Base-by-base conservation (phyloP, 1,284 basidiomycete species). In the Rhizopogon parksii region DNA sequence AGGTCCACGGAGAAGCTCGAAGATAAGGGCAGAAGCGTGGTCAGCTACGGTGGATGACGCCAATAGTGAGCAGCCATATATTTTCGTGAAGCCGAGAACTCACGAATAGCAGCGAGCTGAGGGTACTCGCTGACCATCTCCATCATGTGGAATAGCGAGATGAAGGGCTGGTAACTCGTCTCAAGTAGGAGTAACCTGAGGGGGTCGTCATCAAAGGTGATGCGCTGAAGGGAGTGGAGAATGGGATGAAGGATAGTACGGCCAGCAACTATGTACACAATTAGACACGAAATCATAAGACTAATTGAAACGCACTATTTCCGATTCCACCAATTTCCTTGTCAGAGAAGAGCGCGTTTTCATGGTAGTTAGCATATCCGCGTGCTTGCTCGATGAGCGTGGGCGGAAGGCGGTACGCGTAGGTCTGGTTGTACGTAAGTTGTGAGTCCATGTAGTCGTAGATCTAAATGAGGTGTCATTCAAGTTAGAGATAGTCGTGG, bases 141-240 rank as follows among this genome's bases (percentile, higher is more conserved):
- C 34, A 86, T 80, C 72, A 90, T 82, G 63, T 83, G 80, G 77
- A 91, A 85, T 60, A 93, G 76, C 17, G 88, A 90, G 59, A 92
- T 80, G 76, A 93, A 88, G 8, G 91, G 85, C 67, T 92, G 90
- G 73, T 93, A 93, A 54, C 87, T 86, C 14, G 83, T 83, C 64
- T 88, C 75, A 53, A 87, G 69, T 54, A 91, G 73, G 62, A 85
- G 73, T 62, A 92, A 73, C 60, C 89, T 83, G 51, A 93, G 79
- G 25, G 84, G 82, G 67, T 88, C 84, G 47, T 78, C 80, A 56
- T 83, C 79, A 72, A 87, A 91, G 24, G 83, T 77, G 62, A 94
- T 83, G 53, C 80, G 80, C 62, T 86, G 77, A 48, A 94, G 76
- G 17, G 86, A 78, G 43, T 69, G 73, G 54, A 90, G 71, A 63